Evolutionary conservation across 495 filamentous ascomycete species (phyloP).

Genomic region (Clavariopsis aquatica): DNA sequence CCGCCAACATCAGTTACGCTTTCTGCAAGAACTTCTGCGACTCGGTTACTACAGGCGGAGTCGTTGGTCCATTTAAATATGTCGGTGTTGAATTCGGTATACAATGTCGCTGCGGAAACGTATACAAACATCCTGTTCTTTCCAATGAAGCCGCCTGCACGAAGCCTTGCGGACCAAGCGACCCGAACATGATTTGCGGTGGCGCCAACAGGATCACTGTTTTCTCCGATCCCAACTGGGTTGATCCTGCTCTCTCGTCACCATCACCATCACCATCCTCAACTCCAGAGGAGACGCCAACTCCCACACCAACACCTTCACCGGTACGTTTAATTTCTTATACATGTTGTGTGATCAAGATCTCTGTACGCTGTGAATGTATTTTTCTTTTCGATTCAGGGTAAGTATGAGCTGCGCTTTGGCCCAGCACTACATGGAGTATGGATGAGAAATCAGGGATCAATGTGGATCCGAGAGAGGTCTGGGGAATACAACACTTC

Average conservation of each 20-base stretch:
- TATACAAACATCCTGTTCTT: background rate
- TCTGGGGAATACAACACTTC: no score
- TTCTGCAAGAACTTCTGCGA: slow-evolving; percentile 1
- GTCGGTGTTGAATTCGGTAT: slow-evolving; percentile 1
- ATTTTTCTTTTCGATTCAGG: background rate
- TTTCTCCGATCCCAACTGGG: background rate
- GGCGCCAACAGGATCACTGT: background rate
- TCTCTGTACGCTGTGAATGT: background rate
- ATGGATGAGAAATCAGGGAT: no score
- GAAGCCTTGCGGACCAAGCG: background rate
- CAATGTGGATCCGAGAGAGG: no score
- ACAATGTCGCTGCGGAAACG: slow-evolving; percentile 7
- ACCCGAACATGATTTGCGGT: background rate
- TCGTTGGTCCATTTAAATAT: background rate
- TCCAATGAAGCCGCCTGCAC: background rate
- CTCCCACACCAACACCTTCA: background rate
- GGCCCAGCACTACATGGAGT: no score
- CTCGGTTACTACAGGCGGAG: background rate
- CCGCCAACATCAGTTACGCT: background rate
- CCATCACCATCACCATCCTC: no score
- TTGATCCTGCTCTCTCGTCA: background rate
- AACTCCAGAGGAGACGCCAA: no score
- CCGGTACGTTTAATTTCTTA: background rate
- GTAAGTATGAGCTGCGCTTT: background rate
- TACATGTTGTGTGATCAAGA: background rate